Percentiles rank a stretch among this genome's conserved stretches.
These are phyloP conservation scores for Alternaria brassicicola DNA, from an alignment of 2,329 filamentous ascomycete species.

Conservation along the genomic window DNA sequence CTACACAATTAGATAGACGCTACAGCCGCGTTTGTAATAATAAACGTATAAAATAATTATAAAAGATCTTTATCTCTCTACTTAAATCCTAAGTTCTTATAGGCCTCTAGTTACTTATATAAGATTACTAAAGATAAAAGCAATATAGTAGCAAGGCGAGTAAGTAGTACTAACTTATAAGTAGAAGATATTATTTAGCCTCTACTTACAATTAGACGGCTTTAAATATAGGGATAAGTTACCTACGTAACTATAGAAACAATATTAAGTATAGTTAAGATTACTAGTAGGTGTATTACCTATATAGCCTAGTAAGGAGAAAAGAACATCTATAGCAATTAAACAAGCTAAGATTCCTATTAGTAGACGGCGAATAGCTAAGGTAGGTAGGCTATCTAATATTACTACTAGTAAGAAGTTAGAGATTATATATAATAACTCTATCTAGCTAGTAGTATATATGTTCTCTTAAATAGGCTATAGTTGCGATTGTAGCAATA, in stretches of 20 bases:
- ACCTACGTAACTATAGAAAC: slow-evolving; percentile 4
- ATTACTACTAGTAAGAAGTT: slow-evolving; percentile 8
- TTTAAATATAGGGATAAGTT: neutral
- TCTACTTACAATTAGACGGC: slow-evolving; percentile 2
- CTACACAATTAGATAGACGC: neutral
- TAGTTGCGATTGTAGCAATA: slow-evolving; percentile 9
- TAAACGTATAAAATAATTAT: neutral
- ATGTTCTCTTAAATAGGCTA: neutral
- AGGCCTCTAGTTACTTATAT: slow-evolving; percentile 1
- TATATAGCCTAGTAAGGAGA: slow-evolving; percentile 9
- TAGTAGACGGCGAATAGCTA: neutral
- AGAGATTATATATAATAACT: slow-evolving; percentile 13
- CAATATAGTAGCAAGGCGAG: neutral
- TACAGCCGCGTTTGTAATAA: neutral
- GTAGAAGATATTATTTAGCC: neutral
- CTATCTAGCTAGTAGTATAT: slow-evolving; percentile 8
- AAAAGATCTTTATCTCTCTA: neutral
- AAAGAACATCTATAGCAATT: slow-evolving; percentile 2
- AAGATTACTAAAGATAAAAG: slow-evolving; percentile 2
- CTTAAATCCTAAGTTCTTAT: slow-evolving; percentile 3
- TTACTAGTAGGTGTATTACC: neutral
- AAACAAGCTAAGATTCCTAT: slow-evolving; percentile 5
- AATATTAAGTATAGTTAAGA: slow-evolving; percentile 8
- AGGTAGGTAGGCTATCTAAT: slow-evolving; percentile 1
- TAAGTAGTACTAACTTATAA: slow-evolving; percentile 5